Evolutionary conservation across 148 eudicot species (phyloP), one percentile per base, ranked within the genome.

Genomic region (Rhododendron vialii): DNA sequence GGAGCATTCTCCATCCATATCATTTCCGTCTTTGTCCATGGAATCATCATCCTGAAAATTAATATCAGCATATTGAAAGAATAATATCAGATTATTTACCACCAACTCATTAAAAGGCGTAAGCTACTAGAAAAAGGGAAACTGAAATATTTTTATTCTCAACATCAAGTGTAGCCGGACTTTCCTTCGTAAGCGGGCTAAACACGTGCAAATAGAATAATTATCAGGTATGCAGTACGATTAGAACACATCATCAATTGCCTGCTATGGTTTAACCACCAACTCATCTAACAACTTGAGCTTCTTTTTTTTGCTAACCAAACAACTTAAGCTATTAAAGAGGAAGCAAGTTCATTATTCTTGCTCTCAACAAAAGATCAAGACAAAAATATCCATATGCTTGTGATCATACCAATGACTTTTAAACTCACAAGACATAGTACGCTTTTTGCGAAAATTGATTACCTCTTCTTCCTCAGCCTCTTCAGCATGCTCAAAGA

Each of bases 401-500:
- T 11, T 33, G 43, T 69, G 17, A 81, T 73, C 85, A 74, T 26
- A 82, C 7, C 6, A 61, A 82, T 61, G 20, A 35, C 36, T 82
- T 33, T 22, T 20, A 22, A 73, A 20, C 8, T 33, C 26, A 61
- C 22, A 73, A 26, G 84, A 45, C 28, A 26, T 5, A 26, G 53
- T n/a, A 41, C 20, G 51, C 76, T 43, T 85, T 41, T 75, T 41
- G 47, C 33, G 63, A 51, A 82, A 87, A 77, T 88, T 38, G 76
- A 85, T 85, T 90, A 94, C 99, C 98, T 95, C 99, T 89, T 97
- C 99, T 93, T 97, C 99, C 86, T 97, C 99, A 83, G 95, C 96
- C 90, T 97, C 98, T 90, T 97, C 99, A 51, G 99, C 99, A 83
- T 95, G 99, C 91, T 97, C 99, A 89, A 97, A 97, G 89, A 97